These are phyloP conservation scores for Malbranchea zuffiana DNA, from an alignment of 2,329 filamentous ascomycete species.

Conservation along the genomic window DNA sequence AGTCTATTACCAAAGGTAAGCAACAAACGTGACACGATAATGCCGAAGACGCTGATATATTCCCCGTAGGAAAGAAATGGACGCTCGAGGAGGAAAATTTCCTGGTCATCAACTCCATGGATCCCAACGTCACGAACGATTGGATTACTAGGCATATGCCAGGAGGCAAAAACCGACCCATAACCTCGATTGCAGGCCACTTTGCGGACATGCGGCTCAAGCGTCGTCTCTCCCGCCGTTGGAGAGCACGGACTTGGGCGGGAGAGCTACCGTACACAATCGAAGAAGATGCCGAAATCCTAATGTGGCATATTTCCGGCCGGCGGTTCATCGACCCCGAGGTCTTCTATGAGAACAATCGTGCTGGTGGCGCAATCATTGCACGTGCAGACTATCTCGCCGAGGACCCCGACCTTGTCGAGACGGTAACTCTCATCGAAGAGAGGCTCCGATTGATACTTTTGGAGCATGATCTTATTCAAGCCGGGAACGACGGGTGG, in stretches of 20 bases:
- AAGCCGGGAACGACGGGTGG: background rate
- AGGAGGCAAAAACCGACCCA: slow-evolving; percentile 3
- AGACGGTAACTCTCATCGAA: slow-evolving; percentile 7
- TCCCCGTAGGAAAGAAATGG: slow-evolving; percentile 11
- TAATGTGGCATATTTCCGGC: slow-evolving; percentile 15
- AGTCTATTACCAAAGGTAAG: no score
- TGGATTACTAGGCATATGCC: slow-evolving; percentile 15
- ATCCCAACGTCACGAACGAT: slow-evolving; percentile 5
- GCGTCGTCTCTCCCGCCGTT: slow-evolving; percentile 9
- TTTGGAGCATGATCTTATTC: slow-evolving; percentile 8
- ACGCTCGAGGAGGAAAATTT: slow-evolving; percentile 14
- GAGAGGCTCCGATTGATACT: slow-evolving; percentile 4
- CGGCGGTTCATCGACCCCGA: slow-evolving; percentile 11
- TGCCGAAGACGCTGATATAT: no score
- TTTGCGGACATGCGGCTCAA: slow-evolving; percentile 12
- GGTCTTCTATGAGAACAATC: slow-evolving; percentile 13
- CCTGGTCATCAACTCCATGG: slow-evolving; percentile 13
- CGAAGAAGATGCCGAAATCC: slow-evolving; percentile 15
- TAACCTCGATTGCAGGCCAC: slow-evolving; percentile 10
- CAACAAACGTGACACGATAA: no score
- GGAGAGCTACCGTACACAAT: slow-evolving; percentile 11
- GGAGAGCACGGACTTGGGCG: slow-evolving; percentile 10
- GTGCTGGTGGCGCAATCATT: slow-evolving; percentile 12
- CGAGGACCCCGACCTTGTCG: slow-evolving; percentile 11
- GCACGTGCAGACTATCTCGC: slow-evolving; percentile 12